Base-by-base conservation (phyloP, 306 rosid genomes). In the Quercus suber region DNA sequence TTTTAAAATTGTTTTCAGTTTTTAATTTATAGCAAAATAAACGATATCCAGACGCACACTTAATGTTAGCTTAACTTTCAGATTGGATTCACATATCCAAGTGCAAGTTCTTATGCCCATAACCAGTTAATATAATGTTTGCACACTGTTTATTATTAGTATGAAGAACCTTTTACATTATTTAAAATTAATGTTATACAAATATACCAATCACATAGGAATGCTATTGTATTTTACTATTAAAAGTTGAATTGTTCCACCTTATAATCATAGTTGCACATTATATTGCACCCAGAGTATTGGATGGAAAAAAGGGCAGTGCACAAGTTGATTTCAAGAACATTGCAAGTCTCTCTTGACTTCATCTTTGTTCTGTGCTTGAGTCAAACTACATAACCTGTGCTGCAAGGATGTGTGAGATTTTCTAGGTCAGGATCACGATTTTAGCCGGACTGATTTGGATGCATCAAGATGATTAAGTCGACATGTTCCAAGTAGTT, bases 401-500 rank as follows among this genome's bases (percentile, higher is more conserved):
- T 73, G 49, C 74, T 80, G 80, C 77, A 74, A 75, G 58, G 74
- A 70, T 30, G 33, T 28, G 30, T 60, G 15, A 30, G 31, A 58
- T 20, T 35, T 71, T 76, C 68, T 12, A 45, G 0, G 43, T n/a
- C 28, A 55, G 58, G 31, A 71, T 80, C 74, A 90, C 9, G 78
- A 82, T 37, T 76, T 85, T 63, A 84, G 86, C 51, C 74, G 23
- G 72, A 85, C 58, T 31, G 97, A 80, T 85, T 90, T 92, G 9
- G 97, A 85, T 27, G 88, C 89, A 58, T 94, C 98, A 80, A 94
- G 76, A 67, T 90, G 90, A 81, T 87, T 94, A 53, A 94, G 87
- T 68, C 96, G 82, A 75, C 97, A 94, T 55, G 98, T 89, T 76
- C 97, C 98, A 27, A 94, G 78, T 28, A 94, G 92, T 15, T 81